Conservation (phyloP, 352 stramenopile genomes). For the Globisporangium solare region DNA sequence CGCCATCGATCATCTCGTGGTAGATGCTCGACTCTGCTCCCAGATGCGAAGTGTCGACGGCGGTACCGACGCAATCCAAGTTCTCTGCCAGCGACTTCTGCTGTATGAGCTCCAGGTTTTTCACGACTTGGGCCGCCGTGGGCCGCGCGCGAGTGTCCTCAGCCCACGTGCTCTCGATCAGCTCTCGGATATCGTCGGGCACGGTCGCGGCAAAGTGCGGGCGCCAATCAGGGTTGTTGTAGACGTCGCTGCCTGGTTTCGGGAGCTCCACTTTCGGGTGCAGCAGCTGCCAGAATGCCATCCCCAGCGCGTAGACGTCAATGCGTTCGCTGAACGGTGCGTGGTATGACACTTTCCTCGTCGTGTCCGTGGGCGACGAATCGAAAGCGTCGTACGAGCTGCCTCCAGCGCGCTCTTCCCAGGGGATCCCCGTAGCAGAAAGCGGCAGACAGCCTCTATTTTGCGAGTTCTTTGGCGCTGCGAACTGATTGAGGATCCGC, state of each 20-base stretch:
- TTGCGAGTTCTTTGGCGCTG: background rate
- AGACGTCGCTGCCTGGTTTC: conserved; percentile 30
- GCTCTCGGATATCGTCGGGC: conserved; percentile 25
- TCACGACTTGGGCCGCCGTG: conserved; percentile 38
- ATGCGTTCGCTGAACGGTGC: conserved; percentile 56
- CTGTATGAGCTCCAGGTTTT: conserved; percentile 38
- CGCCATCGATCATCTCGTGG: conserved; percentile 16
- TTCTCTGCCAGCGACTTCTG: conserved; percentile 16
- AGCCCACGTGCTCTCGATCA: conserved; percentile 46
- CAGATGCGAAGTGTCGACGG: conserved; percentile 27
- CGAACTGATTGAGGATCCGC: conserved; percentile 27
- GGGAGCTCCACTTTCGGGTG: conserved; percentile 51
- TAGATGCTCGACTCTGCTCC: conserved; percentile 23
- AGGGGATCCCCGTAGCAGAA: background rate
- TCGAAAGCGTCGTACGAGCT: conserved; percentile 39
- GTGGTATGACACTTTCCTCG: conserved; percentile 35
- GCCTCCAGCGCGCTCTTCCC: conserved; percentile 19
- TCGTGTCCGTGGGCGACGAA: conserved; percentile 61
- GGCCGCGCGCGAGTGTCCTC: conserved; percentile 30
- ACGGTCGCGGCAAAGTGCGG: conserved; percentile 28
- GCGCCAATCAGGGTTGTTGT: conserved; percentile 43
- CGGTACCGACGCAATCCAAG: conserved; percentile 29
- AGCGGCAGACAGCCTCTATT: background rate
- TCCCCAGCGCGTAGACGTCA: conserved; percentile 70
- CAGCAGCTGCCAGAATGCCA: conserved; percentile 74